Evolutionary conservation across 495 filamentous ascomycete genomes (phyloP).

Genomic region (Neurospora sp.): DNA sequence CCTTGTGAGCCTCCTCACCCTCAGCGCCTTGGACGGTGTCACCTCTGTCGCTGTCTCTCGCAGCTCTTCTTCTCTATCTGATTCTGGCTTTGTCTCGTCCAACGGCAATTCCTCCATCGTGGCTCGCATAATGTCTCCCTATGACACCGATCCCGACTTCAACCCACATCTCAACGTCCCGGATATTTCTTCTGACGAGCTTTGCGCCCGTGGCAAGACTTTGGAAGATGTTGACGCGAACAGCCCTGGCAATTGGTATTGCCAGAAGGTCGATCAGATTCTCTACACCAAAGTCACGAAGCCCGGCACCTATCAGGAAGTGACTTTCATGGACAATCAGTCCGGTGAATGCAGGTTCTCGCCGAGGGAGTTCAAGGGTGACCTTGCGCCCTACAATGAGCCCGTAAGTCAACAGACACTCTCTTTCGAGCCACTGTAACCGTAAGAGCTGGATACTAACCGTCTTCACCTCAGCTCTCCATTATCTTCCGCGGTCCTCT

Average conservation of each 20-base stretch:
- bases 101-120: background rate
- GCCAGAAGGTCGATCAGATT: constrained; percentile 45
- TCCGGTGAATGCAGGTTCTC: constrained; percentile 2
- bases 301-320: constrained; percentile 47
- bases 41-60: background rate
- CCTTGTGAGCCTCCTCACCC: background rate
- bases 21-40: background rate
- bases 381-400: constrained; percentile 53
- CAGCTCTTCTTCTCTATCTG: background rate
- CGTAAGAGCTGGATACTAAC: background rate
- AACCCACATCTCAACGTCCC: background rate
- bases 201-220: background rate
- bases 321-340: constrained; percentile 44
- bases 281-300: constrained; percentile 50
- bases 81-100: background rate
- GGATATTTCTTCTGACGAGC: background rate
- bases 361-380: constrained; percentile 40
- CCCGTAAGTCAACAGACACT: constrained; percentile 37
- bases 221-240: too few relatives aligned
- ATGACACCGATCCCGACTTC: background rate
- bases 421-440: too few relatives aligned
- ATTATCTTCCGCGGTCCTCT: constrained; percentile 62
- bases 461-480: constrained; percentile 41
- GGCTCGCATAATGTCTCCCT: background rate
- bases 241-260: constrained; percentile 40